A percentile compares a stretch with the other conserved stretches of the same genome.
Evolutionary conservation across 2,329 filamentous ascomycete genomes (phyloP).

Genomic region (Grosmannia huntii): DNA sequence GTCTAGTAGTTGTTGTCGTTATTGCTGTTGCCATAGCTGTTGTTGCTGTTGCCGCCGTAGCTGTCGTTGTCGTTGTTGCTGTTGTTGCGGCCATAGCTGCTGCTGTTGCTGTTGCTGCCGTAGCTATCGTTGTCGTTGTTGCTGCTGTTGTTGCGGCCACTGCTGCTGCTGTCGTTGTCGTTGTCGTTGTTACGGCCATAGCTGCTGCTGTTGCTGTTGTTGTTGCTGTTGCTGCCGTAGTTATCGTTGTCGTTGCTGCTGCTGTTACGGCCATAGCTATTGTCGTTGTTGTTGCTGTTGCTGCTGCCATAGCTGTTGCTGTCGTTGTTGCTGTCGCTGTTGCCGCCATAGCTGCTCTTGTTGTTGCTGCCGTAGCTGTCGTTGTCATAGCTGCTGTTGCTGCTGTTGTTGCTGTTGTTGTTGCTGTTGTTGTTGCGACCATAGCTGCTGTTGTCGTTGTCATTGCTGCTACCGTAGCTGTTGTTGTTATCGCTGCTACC

Average conservation of each 20-base stretch:
- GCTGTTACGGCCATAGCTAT: background rate
- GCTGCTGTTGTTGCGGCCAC: background rate
- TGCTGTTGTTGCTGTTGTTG: background rate
- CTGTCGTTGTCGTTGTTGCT: constrained; percentile 1
- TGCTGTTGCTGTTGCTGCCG: background rate
- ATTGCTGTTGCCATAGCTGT: background rate
- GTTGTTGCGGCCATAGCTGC: background rate
- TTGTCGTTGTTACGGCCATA: background rate
- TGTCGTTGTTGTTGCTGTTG: constrained; percentile 1
- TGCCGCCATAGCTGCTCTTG: background rate
- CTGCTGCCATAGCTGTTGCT: background rate
- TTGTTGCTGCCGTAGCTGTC: background rate
- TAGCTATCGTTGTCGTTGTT: background rate
- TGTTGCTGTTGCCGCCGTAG: background rate
- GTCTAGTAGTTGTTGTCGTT: constrained; percentile 2
- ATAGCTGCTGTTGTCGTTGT: background rate
- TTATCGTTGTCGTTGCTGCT: background rate
- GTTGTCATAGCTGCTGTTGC: background rate
- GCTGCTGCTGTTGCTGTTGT: constrained; percentile 4
- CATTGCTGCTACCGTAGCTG: background rate
- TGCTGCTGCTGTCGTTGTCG: background rate
- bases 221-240: constrained; percentile 5
- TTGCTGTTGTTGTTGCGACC: constrained; percentile 5
- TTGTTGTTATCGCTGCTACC: background rate
- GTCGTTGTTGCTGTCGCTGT: background rate